Conservation (phyloP, 2,329 filamentous ascomycete species). For the Trichoderma gracile region DNA sequence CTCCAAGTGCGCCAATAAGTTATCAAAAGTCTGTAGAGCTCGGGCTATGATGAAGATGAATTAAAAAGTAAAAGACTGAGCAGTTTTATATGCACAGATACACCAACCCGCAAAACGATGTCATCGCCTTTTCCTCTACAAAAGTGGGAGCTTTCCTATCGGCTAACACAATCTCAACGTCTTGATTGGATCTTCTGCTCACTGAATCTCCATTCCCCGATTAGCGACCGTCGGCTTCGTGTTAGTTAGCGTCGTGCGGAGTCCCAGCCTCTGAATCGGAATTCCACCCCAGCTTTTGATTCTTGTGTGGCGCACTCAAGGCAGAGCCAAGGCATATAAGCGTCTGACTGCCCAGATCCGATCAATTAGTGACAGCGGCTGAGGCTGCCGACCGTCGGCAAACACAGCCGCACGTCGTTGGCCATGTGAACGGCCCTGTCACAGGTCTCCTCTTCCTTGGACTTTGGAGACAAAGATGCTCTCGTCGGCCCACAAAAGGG, state of each 20-base stretch:
- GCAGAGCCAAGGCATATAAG: constrained; percentile 2
- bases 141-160: constrained; percentile 9
- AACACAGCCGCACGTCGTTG: background rate
- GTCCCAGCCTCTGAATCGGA: background rate
- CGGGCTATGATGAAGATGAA: background rate
- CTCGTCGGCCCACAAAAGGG: constrained; percentile 10
- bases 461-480: background rate
- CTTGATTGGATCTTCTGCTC: constrained; percentile 2
- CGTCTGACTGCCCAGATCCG: background rate
- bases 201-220: background rate
- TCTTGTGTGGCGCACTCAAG: background rate
- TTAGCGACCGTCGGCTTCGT: constrained; percentile 17
- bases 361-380: constrained; percentile 8
- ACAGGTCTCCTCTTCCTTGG: background rate
- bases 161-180: background rate
- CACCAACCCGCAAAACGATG: background rate
- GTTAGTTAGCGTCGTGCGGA: constrained; percentile 8
- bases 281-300: background rate
- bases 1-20: background rate
- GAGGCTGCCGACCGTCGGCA: constrained; percentile 21
- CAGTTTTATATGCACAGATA: background rate
- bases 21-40: background rate
- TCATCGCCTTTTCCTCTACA: background rate
- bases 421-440: background rate
- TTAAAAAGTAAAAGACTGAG: background rate